phyloP scores from a whole-genome alignment of 2,329 filamentous ascomycete genomes.

The Xylariaceae sp. region DNA sequence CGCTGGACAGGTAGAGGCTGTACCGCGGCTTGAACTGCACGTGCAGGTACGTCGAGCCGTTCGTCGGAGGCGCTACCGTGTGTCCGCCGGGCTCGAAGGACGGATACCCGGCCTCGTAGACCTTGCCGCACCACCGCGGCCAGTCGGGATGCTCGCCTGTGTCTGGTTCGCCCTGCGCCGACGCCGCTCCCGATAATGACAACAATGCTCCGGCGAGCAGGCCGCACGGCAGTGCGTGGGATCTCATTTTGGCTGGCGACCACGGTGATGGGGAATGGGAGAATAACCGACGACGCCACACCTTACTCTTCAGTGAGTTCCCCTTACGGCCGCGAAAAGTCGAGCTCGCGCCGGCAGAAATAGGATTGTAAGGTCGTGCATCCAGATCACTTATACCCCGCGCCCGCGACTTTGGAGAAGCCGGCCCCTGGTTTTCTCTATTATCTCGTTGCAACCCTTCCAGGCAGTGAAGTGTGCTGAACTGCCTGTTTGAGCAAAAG shows the following conservation, averaged over 20 bases:
- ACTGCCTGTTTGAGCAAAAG: conserved; percentile 10
- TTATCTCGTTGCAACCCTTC: conserved; percentile 10
- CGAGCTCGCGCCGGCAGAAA: too few species aligned
- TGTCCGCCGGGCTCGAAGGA: conserved; percentile 54
- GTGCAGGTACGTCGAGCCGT: conserved; percentile 45
- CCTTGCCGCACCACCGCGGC: conserved; percentile 56
- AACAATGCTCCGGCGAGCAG: conserved; percentile 1
- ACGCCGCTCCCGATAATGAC: background rate
- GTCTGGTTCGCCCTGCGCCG: conserved; percentile 36
- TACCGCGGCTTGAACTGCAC: conserved; percentile 53
- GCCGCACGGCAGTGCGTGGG: background rate
- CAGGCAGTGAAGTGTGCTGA: conserved; percentile 2
- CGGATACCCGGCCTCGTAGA: conserved; percentile 50
- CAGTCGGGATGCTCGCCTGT: conserved; percentile 50
- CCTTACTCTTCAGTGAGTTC: background rate
- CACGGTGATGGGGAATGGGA: background rate
- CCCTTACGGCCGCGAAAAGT: too few species aligned
- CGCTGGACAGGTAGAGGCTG: conserved; percentile 52
- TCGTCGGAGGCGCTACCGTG: conserved; percentile 44
- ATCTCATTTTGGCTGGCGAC: conserved; percentile 6
- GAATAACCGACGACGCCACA: background rate
- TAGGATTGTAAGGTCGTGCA: too few species aligned
- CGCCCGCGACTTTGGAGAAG: background rate
- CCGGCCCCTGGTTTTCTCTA: background rate
- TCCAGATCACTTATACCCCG: conserved; percentile 15